phyloP scores from a whole-genome alignment of 257 asterid species.

The Oldenlandia corymbosa region DNA sequence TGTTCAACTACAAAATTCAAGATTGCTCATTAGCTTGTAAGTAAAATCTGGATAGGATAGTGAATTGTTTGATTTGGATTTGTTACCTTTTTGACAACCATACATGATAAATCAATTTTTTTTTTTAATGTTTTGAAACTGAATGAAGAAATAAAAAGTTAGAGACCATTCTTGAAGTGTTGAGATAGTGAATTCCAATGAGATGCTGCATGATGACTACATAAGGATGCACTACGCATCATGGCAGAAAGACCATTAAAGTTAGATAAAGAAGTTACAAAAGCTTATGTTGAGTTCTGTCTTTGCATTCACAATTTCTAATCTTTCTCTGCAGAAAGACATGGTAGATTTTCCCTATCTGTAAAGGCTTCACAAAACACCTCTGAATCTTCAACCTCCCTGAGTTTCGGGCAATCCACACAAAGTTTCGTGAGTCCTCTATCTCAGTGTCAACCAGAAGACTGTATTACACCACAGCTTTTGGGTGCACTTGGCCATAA shows the following conservation, averaged over 20 bases:
- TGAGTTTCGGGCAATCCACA: slow-evolving; percentile 44
- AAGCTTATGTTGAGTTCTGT: not conserved
- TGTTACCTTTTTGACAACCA: not conserved
- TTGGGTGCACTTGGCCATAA: not conserved
- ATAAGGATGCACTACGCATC: no score
- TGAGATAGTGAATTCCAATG: no score
- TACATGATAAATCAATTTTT: not conserved
- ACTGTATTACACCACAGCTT: not conserved
- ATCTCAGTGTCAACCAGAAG: not conserved
- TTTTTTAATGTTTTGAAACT: not conserved
- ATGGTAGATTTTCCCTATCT: slow-evolving; percentile 28
- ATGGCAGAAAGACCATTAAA: not conserved
- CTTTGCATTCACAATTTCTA: not conserved
- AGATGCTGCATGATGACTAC: no score
- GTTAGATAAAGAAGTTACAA: no score
- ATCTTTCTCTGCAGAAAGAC: slow-evolving; percentile 35
- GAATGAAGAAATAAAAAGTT: not conserved
- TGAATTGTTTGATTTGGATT: not conserved
- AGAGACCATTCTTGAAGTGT: no score
- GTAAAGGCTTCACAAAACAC: slow-evolving; percentile 64
- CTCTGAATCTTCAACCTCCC: slow-evolving; percentile 53
- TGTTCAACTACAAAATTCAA: not conserved
- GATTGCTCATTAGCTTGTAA: not conserved
- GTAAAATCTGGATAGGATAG: not conserved
- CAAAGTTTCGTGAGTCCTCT: slow-evolving; percentile 59